Evolutionary conservation across 1,284 basidiomycete genomes (phyloP), one percentile per base, ranked within the genome.

Genomic region (Xerocomus nothofagi): DNA sequence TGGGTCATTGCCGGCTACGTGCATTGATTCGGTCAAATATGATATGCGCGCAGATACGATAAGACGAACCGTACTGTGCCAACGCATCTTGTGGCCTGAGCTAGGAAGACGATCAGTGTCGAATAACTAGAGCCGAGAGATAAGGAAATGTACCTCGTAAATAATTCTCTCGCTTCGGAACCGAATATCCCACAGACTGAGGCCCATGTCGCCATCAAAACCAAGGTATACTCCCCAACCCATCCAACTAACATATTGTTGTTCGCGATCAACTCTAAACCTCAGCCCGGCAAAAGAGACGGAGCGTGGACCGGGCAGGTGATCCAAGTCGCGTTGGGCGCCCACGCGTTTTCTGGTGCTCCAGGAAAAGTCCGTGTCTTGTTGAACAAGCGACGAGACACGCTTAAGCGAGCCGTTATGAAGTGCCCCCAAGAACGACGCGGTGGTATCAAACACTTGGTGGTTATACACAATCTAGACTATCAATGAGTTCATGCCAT

Each of bases 121-220:
- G 23, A 45, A 2, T 27, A 34, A 10, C 8, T 10, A 21, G 6
- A 40, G 27, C 0, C 29, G 21, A 20, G 32, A 27, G 10, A 40
- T 17, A 20, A n/a, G 8, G 18, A 23, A 23, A 41, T 54, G 27
- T 44, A 78, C 77, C 68, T 88, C 81, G 56, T 87, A 87, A 36
- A 87, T 73, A 44, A 88, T 76, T 12, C 82, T 67, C 57, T 85
- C 80, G 20, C 74, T 76, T 34, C 74, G 68, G 70, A 87, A 84
- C 12, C 76, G 72, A 49, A 88, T 73, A 60, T 88, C 80, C 80
- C 81, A 88, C 11, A 88, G 65, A 47, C 76, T 78, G 50, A 88
- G 54, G 11, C 85, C 81, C 80, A 85, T 84, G 58, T 84, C 84
- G 30, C 83, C 65, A 45, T 82, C 78, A 59, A 86, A 86, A 46